Evolutionary conservation across 257 asterid species (phyloP).

Genomic region (Striga asiatica): DNA sequence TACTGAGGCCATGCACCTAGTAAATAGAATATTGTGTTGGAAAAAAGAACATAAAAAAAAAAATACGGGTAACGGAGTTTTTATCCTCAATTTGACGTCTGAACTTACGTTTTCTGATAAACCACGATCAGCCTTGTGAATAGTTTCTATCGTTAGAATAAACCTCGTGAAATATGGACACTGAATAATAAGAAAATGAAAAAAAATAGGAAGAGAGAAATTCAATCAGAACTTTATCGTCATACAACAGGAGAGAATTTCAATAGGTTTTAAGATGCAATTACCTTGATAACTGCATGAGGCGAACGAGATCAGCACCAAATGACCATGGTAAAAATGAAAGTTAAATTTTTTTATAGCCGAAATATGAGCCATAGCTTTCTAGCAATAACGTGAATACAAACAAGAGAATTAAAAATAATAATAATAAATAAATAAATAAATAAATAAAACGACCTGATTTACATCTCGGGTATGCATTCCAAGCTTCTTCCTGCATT

Average conservation of each 20-base stretch:
- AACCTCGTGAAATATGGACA: constrained; percentile 78
- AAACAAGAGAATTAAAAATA: background rate
- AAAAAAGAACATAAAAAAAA: too few species aligned
- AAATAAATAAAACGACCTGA: constrained; percentile 34
- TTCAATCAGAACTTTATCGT: constrained; percentile 7
- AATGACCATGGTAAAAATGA: constrained; percentile 9
- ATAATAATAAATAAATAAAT: background rate
- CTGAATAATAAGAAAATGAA: constrained; percentile 24
- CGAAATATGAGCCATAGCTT: background rate
- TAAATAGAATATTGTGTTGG: background rate
- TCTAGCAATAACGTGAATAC: background rate
- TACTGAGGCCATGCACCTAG: constrained; percentile 66
- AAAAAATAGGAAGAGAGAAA: background rate
- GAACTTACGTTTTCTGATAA: constrained; percentile 64
- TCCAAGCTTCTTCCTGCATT: constrained; percentile 96
- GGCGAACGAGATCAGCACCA: constrained; percentile 15
- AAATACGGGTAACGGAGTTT: too few species aligned
- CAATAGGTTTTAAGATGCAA: background rate
- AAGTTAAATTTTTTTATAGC: background rate
- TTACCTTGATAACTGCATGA: constrained; percentile 71
- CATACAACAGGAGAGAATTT: background rate
- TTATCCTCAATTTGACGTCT: too few species aligned
- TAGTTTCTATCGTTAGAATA: constrained; percentile 60
- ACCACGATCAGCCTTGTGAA: constrained; percentile 65
- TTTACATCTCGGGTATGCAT: constrained; percentile 77